These are phyloP conservation scores for Henningerozyma blattae DNA, from an alignment of 805 yeast genomes.

Conservation along the genomic window DNA sequence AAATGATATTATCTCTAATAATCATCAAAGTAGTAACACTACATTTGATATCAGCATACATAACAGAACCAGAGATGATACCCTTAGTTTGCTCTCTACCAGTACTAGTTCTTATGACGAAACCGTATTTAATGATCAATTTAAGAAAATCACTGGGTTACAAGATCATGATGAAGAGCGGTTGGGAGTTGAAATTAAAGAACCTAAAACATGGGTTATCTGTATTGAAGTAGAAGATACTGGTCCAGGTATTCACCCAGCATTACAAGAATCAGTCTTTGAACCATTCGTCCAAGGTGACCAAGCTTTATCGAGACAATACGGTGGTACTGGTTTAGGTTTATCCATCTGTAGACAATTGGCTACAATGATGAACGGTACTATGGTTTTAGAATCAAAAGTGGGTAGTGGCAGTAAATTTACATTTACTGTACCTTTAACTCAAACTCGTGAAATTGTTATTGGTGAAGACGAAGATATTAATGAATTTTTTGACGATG, in stretches of 20 bases:
- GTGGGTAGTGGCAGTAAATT: constrained; percentile 81
- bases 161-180: constrained; percentile 14
- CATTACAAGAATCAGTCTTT: constrained; percentile 71
- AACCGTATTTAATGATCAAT: constrained; percentile 32
- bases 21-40: not conserved
- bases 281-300: constrained; percentile 98
- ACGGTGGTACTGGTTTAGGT: constrained; percentile 96
- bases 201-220: constrained; percentile 28
- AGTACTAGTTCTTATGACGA: constrained; percentile 31
- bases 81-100: constrained; percentile 9
- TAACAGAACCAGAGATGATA: constrained; percentile 4
- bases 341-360: constrained; percentile 80
- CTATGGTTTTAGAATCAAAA: constrained; percentile 57
- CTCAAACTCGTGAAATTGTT: constrained; percentile 33
- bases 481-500: constrained; percentile 47
- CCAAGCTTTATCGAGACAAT: constrained; percentile 78
- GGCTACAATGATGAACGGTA: constrained; percentile 84
- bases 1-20: no score
- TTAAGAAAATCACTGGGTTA: constrained; percentile 19
- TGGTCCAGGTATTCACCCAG: constrained; percentile 87
- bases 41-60: no score
- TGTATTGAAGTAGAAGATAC: constrained; percentile 69
- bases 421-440: constrained; percentile 65
- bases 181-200: constrained; percentile 13
- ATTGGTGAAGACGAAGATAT: constrained; percentile 11